Conservation (phyloP, 768 basidiomycete genomes). For the Mycena chlorophos region DNA sequence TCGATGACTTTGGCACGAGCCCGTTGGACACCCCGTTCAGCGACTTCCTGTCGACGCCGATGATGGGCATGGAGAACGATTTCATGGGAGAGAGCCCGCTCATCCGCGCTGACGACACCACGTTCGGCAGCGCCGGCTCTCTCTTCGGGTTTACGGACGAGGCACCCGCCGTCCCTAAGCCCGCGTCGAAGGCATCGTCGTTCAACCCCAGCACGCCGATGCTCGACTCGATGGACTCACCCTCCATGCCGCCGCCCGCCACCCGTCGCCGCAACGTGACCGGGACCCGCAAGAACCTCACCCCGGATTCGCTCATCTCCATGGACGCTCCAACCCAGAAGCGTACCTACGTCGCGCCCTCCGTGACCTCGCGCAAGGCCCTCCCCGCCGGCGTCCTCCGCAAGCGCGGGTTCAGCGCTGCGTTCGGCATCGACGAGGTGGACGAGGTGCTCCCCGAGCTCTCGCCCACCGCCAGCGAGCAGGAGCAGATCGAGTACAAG, state of each 20-base stretch:
- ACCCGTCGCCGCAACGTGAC: slow-evolving; percentile 22
- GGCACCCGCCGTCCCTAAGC: slow-evolving; percentile 3
- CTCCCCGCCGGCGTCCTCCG: slow-evolving; percentile 55
- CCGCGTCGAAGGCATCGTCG: slow-evolving; percentile 4
- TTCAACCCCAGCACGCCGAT: slow-evolving; percentile 16
- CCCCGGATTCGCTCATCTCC: slow-evolving; percentile 50
- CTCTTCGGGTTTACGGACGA: too few species aligned
- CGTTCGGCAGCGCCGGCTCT: too few species aligned
- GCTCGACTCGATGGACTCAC: slow-evolving; percentile 10
- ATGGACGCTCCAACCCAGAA: slow-evolving; percentile 57
- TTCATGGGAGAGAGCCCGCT: not conserved
- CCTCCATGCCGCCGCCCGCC: slow-evolving; percentile 3
- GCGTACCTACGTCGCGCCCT: slow-evolving; percentile 54
- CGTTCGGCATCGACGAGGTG: slow-evolving; percentile 36
- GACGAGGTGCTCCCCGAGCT: too few species aligned
- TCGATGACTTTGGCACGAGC: not conserved
- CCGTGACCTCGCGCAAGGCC: slow-evolving; percentile 56
- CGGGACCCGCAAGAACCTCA: slow-evolving; percentile 56
- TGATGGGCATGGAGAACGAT: not conserved
- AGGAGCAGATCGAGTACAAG: slow-evolving; percentile 63
- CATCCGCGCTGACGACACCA: too few species aligned
- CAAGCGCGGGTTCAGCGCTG: slow-evolving; percentile 39
- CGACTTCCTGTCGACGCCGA: not conserved
- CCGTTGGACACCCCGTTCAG: not conserved
- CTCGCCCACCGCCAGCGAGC: slow-evolving; percentile 39